Evolutionary conservation across 1,139 yeast genomes (phyloP).

Genomic region (Eremothecium sinecaudum): DNA sequence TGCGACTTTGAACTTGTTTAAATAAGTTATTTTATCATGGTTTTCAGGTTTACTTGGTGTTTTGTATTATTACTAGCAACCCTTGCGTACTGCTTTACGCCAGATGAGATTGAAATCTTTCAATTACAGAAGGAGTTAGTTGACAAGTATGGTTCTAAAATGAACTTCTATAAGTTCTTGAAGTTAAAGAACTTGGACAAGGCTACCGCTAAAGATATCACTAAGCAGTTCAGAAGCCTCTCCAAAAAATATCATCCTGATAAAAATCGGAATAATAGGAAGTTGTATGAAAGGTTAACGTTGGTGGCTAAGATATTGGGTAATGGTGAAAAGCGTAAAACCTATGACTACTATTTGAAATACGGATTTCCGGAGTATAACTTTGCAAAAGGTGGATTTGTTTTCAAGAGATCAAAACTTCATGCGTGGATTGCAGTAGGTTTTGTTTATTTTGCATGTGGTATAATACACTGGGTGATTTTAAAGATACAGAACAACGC

Average conservation of each 20-base stretch:
- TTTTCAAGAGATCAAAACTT: constrained; percentile 34
- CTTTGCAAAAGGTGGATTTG: constrained; percentile 44
- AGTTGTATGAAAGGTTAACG: constrained; percentile 60
- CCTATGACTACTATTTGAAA: constrained; percentile 75
- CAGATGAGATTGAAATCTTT: constrained; percentile 76
- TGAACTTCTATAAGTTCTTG: constrained; percentile 64
- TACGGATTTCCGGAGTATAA: constrained; percentile 85
- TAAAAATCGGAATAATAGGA: constrained; percentile 40
- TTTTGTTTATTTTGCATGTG: constrained; percentile 43
- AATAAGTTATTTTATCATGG: too few relatives aligned
- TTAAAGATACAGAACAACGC: constrained; percentile 50
- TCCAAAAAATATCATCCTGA: constrained; percentile 80
- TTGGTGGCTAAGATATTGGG: constrained; percentile 65
- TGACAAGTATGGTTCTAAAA: constrained; percentile 51
- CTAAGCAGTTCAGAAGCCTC: constrained; percentile 62
- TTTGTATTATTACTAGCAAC: constrained; percentile 13
- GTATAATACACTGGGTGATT: constrained; percentile 51
- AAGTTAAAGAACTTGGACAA: constrained; percentile 37
- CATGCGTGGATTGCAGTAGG: constrained; percentile 36
- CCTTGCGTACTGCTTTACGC: constrained; percentile 27
- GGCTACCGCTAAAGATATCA: constrained; percentile 54
- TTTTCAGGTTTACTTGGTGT: too few relatives aligned
- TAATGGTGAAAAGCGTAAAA: constrained; percentile 50
- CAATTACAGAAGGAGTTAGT: constrained; percentile 57
- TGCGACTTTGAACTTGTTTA: too few relatives aligned